Conservation (phyloP, 2,329 filamentous ascomycete genomes). For the Raffaelea arxii region DNA sequence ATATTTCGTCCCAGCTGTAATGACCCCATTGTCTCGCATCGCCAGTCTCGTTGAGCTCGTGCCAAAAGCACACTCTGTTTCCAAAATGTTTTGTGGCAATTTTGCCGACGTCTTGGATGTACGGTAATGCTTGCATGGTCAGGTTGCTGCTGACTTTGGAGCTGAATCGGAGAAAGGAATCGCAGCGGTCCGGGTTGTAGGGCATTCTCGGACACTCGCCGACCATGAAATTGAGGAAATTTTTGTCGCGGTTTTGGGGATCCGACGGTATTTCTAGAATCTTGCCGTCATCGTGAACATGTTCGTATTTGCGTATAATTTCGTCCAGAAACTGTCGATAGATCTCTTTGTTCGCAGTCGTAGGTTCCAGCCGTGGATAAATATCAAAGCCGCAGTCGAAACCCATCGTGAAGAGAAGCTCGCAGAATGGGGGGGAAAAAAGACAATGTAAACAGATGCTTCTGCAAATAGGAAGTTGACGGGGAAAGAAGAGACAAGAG, state of each 20-base stretch:
- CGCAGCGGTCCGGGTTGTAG: neutral
- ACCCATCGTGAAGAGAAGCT: slow-evolving; percentile 21
- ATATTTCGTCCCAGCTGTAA: neutral
- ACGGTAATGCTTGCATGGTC: neutral
- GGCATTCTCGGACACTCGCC: neutral
- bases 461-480: too few relatives aligned
- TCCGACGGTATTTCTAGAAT: neutral
- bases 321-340: neutral
- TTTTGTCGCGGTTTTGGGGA: neutral
- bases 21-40: neutral
- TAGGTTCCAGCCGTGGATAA: neutral
- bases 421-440: too few relatives aligned
- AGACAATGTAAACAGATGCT: too few relatives aligned
- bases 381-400: neutral
- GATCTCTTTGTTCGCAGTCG: neutral
- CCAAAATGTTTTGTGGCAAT: neutral
- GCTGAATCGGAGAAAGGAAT: neutral
- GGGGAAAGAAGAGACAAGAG: too few relatives aligned
- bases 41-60: neutral
- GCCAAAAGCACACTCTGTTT: neutral
- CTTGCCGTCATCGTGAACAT: neutral
- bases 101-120: neutral
- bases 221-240: neutral
- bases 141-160: neutral
- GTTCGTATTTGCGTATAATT: neutral